Conservation (phyloP, 331 rosid genomes). For the Acacia pycnantha region DNA sequence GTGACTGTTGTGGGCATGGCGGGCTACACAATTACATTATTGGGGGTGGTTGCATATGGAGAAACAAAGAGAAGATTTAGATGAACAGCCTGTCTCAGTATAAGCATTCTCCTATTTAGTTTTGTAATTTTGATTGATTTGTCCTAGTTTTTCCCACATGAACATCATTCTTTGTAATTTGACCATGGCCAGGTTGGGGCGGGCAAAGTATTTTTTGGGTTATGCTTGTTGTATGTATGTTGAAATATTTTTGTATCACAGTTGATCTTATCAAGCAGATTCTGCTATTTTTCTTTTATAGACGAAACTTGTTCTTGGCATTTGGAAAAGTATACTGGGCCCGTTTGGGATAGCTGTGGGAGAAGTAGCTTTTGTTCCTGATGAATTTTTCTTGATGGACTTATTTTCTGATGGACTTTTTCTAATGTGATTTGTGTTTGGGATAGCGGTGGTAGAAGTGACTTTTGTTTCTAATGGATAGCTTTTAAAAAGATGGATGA, state of each 20-base stretch:
- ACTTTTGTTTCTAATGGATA: too few species aligned
- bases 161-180: constrained; percentile 38
- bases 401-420: too few species aligned
- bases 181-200: constrained; percentile 30
- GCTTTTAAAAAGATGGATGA: too few species aligned
- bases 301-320: background rate
- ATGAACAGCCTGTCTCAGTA: constrained; percentile 38
- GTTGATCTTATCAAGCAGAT: constrained; percentile 13
- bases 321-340: too few species aligned
- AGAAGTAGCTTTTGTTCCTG: too few species aligned
- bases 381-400: too few species aligned
- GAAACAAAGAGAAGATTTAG: constrained; percentile 87
- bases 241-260: constrained; percentile 19
- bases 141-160: constrained; percentile 29
- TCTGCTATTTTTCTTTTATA: background rate
- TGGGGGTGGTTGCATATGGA: constrained; percentile 86
- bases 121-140: constrained; percentile 25
- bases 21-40: constrained; percentile 73
- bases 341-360: too few species aligned
- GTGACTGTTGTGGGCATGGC: constrained; percentile 86
- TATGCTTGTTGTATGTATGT: constrained; percentile 29
- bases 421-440: too few species aligned
- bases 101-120: constrained; percentile 4
- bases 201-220: constrained; percentile 16
- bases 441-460: too few species aligned